Percentiles rank a stretch among this genome's conserved stretches.
Evolutionary conservation across 2,329 filamentous ascomycete genomes (phyloP).

Genomic region (Fusarium metavorans): DNA sequence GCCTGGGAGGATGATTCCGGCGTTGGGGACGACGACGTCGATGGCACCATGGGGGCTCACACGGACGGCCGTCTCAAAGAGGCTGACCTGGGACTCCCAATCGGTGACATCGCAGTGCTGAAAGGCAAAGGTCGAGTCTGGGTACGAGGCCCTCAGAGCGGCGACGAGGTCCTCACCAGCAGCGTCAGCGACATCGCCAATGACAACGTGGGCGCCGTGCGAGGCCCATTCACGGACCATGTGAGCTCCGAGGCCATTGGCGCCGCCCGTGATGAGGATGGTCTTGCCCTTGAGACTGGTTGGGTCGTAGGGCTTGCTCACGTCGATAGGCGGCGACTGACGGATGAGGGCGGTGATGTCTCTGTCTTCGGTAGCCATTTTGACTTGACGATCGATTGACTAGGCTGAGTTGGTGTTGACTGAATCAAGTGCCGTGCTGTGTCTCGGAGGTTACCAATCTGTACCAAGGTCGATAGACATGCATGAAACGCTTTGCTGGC

Average conservation of each 20-base stretch:
- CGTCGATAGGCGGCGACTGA: constrained; percentile 60
- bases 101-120: constrained; percentile 73
- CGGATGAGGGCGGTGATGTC: constrained; percentile 42
- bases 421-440: background rate
- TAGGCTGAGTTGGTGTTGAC: background rate
- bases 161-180: constrained; percentile 67
- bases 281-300: constrained; percentile 64
- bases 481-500: background rate
- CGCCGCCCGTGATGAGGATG: constrained; percentile 73
- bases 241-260: constrained; percentile 69
- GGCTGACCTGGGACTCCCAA: constrained; percentile 72
- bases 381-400: background rate
- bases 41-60: constrained; percentile 67
- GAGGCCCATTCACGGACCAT: constrained; percentile 67
- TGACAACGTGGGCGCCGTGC: constrained; percentile 69
- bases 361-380: constrained; percentile 26
- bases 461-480: background rate
- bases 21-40: constrained; percentile 75
- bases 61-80: constrained; percentile 70
- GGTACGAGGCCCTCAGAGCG: constrained; percentile 57
- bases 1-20: constrained; percentile 64
- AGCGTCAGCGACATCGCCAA: constrained; percentile 71
- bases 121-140: constrained; percentile 62
- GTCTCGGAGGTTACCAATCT: background rate
- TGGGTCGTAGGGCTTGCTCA: constrained; percentile 57